Percentiles rank a stretch among this genome's conserved stretches.
These are phyloP conservation scores for Trypanosoma boissoni DNA, from an alignment of 208 protist species.

Conservation along the genomic window DNA sequence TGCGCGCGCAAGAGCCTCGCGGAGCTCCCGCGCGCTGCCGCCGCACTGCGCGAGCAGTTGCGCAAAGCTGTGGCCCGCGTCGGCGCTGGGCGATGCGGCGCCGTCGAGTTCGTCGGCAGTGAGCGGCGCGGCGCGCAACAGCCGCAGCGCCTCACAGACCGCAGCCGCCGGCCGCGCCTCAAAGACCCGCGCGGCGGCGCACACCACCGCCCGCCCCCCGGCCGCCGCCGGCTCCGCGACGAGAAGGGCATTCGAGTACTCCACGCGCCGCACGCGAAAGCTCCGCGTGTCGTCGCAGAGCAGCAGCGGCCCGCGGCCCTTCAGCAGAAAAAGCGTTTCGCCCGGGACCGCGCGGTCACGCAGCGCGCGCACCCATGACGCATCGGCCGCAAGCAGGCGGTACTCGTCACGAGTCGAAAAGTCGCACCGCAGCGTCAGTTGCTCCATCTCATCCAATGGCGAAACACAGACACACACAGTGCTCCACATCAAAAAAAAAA, in stretches of 20 bases:
- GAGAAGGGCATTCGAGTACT: slow-evolving; percentile 82
- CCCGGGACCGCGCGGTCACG: slow-evolving; percentile 7
- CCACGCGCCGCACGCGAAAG: slow-evolving; percentile 52
- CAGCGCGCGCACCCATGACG: slow-evolving; percentile 21
- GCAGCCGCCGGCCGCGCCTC: background rate
- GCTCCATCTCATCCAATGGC: slow-evolving; percentile 29
- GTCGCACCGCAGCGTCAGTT: slow-evolving; percentile 36
- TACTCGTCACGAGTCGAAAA: slow-evolving; percentile 39
- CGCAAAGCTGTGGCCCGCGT: slow-evolving; percentile 26
- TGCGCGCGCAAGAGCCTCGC: slow-evolving; percentile 17
- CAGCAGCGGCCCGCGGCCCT: slow-evolving; percentile 36
- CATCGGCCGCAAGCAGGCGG: slow-evolving; percentile 46
- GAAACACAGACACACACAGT: background rate
- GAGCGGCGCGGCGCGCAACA: background rate
- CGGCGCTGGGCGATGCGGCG: too few species aligned
- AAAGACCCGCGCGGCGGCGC: slow-evolving; percentile 28
- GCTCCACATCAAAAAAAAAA: background rate
- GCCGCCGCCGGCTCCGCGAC: slow-evolving; percentile 31
- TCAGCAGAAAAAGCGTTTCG: slow-evolving; percentile 35
- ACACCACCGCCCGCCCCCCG: slow-evolving; percentile 24
- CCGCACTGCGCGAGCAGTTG: slow-evolving; percentile 26
- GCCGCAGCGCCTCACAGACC: background rate
- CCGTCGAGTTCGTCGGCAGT: background rate
- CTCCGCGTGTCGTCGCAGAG: slow-evolving; percentile 30
- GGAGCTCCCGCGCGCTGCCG: slow-evolving; percentile 57